Conservation (phyloP, 768 basidiomycete genomes). For the Lyophyllum semitale region DNA sequence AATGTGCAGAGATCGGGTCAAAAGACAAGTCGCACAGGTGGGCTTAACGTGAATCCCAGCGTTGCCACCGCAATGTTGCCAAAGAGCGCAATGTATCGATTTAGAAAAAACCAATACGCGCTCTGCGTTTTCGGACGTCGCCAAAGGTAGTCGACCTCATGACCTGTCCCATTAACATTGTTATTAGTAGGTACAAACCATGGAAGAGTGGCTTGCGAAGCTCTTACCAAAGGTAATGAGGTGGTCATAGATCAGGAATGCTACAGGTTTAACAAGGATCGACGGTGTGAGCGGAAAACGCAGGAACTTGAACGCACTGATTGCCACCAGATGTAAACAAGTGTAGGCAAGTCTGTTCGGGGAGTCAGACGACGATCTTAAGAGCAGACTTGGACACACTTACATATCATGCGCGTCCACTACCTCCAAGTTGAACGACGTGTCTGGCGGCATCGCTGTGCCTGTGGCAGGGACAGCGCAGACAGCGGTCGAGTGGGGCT, state of each 20-base stretch:
- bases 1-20: not conserved
- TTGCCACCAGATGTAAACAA: slow-evolving; percentile 32
- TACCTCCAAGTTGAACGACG: slow-evolving; percentile 7
- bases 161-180: slow-evolving; percentile 20
- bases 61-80: slow-evolving; percentile 35
- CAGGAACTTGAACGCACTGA: slow-evolving; percentile 26
- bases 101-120: slow-evolving; percentile 47
- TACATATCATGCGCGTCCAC: slow-evolving; percentile 11
- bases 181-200: slow-evolving; percentile 2
- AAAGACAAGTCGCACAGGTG: slow-evolving; percentile 18
- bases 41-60: slow-evolving; percentile 27
- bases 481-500: no score
- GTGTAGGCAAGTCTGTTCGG: slow-evolving; percentile 7
- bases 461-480: slow-evolving; percentile 4
- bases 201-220: not conserved
- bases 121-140: slow-evolving; percentile 36
- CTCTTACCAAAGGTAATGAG: slow-evolving; percentile 34
- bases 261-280: slow-evolving; percentile 17
- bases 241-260: slow-evolving; percentile 42
- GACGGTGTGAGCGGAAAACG: not conserved
- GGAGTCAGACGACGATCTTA: not conserved
- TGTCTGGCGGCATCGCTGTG: slow-evolving; percentile 12
- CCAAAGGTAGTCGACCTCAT: slow-evolving; percentile 50
- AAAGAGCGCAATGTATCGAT: slow-evolving; percentile 49
- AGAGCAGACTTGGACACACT: not conserved